phyloP scores from a whole-genome alignment of 495 filamentous ascomycete species.

The Daldinia grandis region DNA sequence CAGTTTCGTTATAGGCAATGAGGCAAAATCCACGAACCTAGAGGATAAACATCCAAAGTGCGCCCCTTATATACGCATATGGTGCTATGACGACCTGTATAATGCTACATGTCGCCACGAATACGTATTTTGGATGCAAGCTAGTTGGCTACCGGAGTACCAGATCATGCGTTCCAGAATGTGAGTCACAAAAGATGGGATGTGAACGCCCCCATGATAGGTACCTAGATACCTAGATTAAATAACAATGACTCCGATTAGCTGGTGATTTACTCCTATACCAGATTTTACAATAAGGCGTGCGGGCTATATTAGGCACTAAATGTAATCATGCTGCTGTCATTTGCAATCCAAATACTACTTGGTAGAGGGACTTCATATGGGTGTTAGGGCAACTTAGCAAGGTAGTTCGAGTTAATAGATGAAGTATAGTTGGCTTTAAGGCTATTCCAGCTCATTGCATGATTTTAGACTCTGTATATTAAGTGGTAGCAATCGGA shows the following conservation, averaged over 20 bases:
- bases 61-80: not conserved
- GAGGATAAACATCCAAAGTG: not conserved
- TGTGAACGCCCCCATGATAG: not conserved
- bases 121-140: not conserved
- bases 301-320: not conserved
- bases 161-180: not conserved
- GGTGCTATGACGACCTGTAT: not conserved
- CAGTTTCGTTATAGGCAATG: not conserved
- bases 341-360: not conserved
- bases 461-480: no score
- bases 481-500: no score
- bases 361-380: not conserved
- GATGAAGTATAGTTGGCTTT: no score
- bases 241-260: not conserved
- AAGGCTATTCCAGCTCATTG: no score
- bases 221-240: not conserved
- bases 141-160: not conserved
- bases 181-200: not conserved
- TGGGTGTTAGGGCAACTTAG: not conserved
- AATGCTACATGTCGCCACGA: not conserved
- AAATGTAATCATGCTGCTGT: not conserved
- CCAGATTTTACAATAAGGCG: not conserved
- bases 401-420: no score
- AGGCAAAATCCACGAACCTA: not conserved
- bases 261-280: not conserved